Conservation (phyloP, 2,329 filamentous ascomycete species). For the Colletotrichum sp. region DNA sequence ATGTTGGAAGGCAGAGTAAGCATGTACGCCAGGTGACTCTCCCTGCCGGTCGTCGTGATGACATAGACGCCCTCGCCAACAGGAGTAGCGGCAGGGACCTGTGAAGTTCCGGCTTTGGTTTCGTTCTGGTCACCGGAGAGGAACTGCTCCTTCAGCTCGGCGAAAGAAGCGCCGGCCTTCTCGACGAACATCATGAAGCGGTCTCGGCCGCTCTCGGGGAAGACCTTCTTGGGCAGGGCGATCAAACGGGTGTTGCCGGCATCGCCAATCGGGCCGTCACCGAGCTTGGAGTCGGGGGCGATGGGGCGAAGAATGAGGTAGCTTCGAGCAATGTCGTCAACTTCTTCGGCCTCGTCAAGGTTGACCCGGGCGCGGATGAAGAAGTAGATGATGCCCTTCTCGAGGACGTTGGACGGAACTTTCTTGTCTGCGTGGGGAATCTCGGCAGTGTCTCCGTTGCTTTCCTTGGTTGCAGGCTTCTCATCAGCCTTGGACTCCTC, state of each 20-base stretch:
- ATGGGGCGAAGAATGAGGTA: conserved; percentile 83
- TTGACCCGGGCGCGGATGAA: conserved; percentile 82
- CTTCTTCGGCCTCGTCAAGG: conserved; percentile 70
- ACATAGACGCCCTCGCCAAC: conserved; percentile 88
- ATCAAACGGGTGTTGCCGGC: conserved; percentile 72
- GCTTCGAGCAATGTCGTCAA: conserved; percentile 77
- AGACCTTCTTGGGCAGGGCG: conserved; percentile 82
- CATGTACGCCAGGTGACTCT: conserved; percentile 81
- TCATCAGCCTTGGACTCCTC: not conserved
- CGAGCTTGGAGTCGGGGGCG: conserved; percentile 70
- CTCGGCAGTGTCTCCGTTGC: conserved; percentile 5
- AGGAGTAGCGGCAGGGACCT: conserved; percentile 72
- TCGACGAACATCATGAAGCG: conserved; percentile 85
- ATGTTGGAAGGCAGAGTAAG: conserved; percentile 75
- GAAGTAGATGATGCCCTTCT: conserved; percentile 92
- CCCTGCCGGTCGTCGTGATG: conserved; percentile 73
- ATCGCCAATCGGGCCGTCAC: conserved; percentile 52
- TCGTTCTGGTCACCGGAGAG: conserved; percentile 71
- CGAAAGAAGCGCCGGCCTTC: conserved; percentile 69
- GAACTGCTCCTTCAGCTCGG: conserved; percentile 76
- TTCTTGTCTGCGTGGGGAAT: conserved; percentile 9
- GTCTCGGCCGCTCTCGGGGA: conserved; percentile 73
- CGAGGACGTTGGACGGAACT: conserved; percentile 62
- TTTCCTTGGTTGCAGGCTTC: not conserved
- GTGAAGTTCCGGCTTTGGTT: conserved; percentile 79